Conservation (phyloP, 2,329 filamentous ascomycete species). For the Fusarium sp. region DNA sequence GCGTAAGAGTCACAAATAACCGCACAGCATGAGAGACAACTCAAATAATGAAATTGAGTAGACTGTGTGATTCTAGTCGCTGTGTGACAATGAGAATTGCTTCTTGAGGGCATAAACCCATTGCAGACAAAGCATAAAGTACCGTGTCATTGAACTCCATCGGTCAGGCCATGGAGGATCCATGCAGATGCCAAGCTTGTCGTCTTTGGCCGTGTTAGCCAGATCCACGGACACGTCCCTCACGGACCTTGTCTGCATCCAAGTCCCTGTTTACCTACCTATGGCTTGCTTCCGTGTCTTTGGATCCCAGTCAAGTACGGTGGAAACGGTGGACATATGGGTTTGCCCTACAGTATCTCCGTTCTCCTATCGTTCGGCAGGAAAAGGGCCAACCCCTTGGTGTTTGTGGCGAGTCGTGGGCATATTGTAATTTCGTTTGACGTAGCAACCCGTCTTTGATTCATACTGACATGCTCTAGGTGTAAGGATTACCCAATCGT, state of each 20-base stretch:
- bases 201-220: conserved; percentile 25
- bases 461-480: conserved; percentile 13
- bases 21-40: background rate
- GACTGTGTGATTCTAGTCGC: conserved; percentile 3
- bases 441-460: conserved; percentile 39
- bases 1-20: background rate
- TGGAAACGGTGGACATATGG: conserved; percentile 46
- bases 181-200: conserved; percentile 26
- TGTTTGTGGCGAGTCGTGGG: background rate
- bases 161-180: conserved; percentile 32
- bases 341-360: conserved; percentile 23
- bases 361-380: conserved; percentile 22
- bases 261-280: conserved; percentile 17
- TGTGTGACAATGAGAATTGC: conserved; percentile 24
- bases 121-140: conserved; percentile 10
- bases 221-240: conserved; percentile 16
- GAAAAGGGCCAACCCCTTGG: conserved; percentile 18
- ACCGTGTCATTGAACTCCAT: conserved; percentile 33
- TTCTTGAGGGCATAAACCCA: conserved; percentile 20
- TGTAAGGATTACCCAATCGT: conserved; percentile 12
- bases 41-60: background rate
- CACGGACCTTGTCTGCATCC: conserved; percentile 6
- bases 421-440: conserved; percentile 37
- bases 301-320: conserved; percentile 37
- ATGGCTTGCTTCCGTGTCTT: conserved; percentile 32